Conservation (phyloP, 768 basidiomycete species). For the Clitopilus passeckerianus region DNA sequence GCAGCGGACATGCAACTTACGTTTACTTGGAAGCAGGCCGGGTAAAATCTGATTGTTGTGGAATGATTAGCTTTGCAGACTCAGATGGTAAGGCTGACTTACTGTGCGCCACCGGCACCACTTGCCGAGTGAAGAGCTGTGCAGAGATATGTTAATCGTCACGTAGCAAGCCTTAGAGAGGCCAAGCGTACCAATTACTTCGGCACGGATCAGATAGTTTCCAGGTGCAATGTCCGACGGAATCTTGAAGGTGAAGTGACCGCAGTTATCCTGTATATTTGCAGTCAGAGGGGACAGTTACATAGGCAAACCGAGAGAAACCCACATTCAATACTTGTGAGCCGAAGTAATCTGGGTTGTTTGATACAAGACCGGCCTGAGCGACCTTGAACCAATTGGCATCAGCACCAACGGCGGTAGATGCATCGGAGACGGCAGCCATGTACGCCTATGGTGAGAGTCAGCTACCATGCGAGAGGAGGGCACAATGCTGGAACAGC, state of each 20-base stretch:
- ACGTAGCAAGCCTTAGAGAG: no score
- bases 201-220: conserved; percentile 40
- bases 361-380: conserved; percentile 43
- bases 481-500: not conserved
- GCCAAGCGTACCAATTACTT: conserved; percentile 35
- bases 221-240: conserved; percentile 35
- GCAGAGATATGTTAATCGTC: not conserved
- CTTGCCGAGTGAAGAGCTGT: conserved; percentile 39
- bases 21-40: conserved; percentile 41
- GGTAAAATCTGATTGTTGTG: conserved; percentile 27
- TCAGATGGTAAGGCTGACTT: conserved; percentile 3
- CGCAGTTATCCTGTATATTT: conserved; percentile 37
- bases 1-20: conserved; percentile 8
- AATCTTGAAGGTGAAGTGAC: conserved; percentile 47
- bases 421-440: conserved; percentile 42
- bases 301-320: not conserved
- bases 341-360: conserved; percentile 42
- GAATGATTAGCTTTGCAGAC: not conserved
- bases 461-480: not conserved
- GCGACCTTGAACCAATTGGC: conserved; percentile 49
- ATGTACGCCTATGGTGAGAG: conserved; percentile 31
- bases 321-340: conserved; percentile 18
- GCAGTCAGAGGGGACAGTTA: not conserved
- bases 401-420: conserved; percentile 33
- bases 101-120: conserved; percentile 32